Conservation (phyloP, 768 basidiomycete species). For the Mycena belliarum region DNA sequence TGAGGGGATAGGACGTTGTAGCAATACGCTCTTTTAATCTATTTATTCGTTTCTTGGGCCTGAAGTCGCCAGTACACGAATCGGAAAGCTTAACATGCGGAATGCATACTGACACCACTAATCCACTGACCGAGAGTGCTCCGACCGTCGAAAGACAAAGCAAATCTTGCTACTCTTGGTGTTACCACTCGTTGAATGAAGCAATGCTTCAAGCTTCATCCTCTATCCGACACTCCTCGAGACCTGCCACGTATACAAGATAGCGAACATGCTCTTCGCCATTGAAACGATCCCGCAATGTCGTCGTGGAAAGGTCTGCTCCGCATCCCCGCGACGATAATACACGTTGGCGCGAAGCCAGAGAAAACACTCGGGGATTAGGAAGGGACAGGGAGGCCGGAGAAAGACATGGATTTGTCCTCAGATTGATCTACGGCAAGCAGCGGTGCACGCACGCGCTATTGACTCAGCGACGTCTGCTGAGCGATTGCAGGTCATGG, state of each 20-base stretch:
- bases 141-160: too few relatives aligned
- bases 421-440: neutral
- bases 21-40: neutral
- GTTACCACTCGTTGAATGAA: too few relatives aligned
- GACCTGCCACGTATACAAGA: neutral
- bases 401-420: neutral
- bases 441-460: neutral
- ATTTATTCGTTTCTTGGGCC: neutral
- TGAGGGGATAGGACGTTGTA: slow-evolving; percentile 46
- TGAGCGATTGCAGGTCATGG: neutral
- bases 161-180: too few relatives aligned
- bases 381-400: neutral
- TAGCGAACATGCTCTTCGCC: neutral
- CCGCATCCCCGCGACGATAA: neutral
- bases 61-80: too few relatives aligned
- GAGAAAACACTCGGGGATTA: neutral
- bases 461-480: neutral
- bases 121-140: too few relatives aligned
- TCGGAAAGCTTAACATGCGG: too few relatives aligned
- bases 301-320: neutral
- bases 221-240: too few relatives aligned
- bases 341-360: neutral
- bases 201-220: too few relatives aligned
- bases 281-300: neutral
- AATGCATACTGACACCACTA: too few relatives aligned